These are phyloP conservation scores for Claviceps pazoutovae DNA, from an alignment of 2,329 filamentous ascomycete genomes.

Conservation along the genomic window DNA sequence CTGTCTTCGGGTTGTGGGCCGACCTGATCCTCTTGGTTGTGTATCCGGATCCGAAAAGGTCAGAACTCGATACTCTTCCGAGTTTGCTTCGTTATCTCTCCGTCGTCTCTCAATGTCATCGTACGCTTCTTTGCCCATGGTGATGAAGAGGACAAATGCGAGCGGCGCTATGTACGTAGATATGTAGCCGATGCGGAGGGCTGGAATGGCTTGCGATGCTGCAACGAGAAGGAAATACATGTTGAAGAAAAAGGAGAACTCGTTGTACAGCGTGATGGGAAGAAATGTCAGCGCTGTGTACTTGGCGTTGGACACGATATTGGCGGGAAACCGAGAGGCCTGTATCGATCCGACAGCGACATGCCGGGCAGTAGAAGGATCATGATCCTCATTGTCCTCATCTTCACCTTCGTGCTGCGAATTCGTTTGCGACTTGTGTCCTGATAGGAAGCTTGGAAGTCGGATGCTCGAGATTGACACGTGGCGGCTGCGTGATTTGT, in stretches of 20 bases:
- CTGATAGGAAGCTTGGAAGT: conserved; percentile 53
- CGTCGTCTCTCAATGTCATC: conserved; percentile 81
- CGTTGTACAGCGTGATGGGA: conserved; percentile 89
- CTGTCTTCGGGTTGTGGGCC: conserved; percentile 15
- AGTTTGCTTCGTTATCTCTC: conserved; percentile 86
- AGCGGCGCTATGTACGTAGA: conserved; percentile 88
- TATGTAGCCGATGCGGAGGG: conserved; percentile 82
- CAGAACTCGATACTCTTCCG: conserved; percentile 72
- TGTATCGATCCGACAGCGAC: conserved; percentile 66
- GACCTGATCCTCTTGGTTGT: conserved; percentile 24
- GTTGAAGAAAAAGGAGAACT: conserved; percentile 99
- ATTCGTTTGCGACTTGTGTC: neutral
- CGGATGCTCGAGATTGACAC: conserved; percentile 38
- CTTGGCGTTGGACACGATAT: conserved; percentile 91
- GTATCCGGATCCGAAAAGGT: conserved; percentile 47
- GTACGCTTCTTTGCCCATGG: conserved; percentile 86
- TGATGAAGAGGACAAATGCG: conserved; percentile 82
- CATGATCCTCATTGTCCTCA: conserved; percentile 39
- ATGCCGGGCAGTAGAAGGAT: conserved; percentile 57
- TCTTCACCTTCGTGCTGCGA: conserved; percentile 16
- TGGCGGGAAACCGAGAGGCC: conserved; percentile 66
- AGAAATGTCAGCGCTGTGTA: conserved; percentile 93
- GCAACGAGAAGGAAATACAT: conserved; percentile 96
- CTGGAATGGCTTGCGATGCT: conserved; percentile 80
- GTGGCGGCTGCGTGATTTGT: conserved; percentile 13